These are phyloP conservation scores for Didymella exigua DNA, from an alignment of 2,329 filamentous ascomycete species.

Conservation along the genomic window DNA sequence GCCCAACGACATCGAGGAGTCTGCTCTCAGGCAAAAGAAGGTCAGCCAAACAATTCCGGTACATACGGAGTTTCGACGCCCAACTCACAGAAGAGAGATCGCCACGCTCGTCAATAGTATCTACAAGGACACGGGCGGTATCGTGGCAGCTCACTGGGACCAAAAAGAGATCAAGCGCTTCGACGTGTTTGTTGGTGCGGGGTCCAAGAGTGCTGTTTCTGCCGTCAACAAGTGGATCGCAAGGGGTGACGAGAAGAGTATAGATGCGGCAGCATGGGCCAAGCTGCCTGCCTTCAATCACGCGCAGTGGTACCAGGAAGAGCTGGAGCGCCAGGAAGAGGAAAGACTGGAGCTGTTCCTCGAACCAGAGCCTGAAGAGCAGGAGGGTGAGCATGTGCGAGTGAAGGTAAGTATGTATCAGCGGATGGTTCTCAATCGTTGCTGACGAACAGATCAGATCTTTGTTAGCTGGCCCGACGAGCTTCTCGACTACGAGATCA, in stretches of 20 bases:
- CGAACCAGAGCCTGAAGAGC: conserved; percentile 19
- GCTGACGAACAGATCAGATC: conserved; percentile 8
- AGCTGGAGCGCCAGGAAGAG: conserved; percentile 22
- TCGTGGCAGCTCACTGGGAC: conserved; percentile 23
- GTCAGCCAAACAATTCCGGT: conserved; percentile 20
- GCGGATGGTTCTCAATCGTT: background rate
- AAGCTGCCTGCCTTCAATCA: conserved; percentile 33
- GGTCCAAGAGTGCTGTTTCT: conserved; percentile 26
- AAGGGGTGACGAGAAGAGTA: conserved; percentile 24
- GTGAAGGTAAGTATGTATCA: conserved; percentile 13
- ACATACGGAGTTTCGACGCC: conserved; percentile 27
- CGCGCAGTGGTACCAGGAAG: conserved; percentile 32
- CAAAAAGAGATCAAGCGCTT: conserved; percentile 26
- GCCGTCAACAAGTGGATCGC: conserved; percentile 40
- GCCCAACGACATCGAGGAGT: conserved; percentile 6
- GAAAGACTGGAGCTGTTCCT: conserved; percentile 31
- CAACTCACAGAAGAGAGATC: conserved; percentile 20
- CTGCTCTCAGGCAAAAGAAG: conserved; percentile 1
- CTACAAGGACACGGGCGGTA: conserved; percentile 27
- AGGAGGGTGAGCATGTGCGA: conserved; percentile 10
- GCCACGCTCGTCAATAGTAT: conserved; percentile 20
- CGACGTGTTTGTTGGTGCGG: conserved; percentile 28
- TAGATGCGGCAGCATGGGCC: conserved; percentile 34
- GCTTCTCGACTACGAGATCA: conserved; percentile 18
- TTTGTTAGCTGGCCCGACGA: conserved; percentile 33